Conservation (phyloP, 2,329 filamentous ascomycete genomes). For the Trichoderma brevicompactum region DNA sequence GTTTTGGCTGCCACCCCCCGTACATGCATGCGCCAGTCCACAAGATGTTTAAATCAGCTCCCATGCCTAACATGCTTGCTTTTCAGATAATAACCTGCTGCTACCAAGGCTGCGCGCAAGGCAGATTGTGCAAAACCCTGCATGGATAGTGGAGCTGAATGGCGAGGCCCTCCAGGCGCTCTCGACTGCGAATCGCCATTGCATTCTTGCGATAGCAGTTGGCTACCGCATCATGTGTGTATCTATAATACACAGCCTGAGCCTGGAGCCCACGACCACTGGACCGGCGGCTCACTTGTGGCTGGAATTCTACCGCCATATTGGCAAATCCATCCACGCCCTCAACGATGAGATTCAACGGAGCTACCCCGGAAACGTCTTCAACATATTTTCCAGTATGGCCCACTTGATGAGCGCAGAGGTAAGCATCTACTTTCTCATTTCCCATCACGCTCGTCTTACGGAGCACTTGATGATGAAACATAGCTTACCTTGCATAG, state of each 20-base stretch:
- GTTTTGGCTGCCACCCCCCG: background rate
- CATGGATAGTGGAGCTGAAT: slow-evolving; percentile 1
- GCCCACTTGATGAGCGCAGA: slow-evolving; percentile 26
- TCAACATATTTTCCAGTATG: slow-evolving; percentile 25
- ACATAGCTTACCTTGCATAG: slow-evolving; percentile 1
- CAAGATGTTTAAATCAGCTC: background rate
- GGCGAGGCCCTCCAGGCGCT: slow-evolving; percentile 15
- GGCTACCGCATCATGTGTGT: slow-evolving; percentile 27
- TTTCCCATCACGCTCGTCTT: background rate
- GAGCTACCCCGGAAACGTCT: slow-evolving; percentile 4
- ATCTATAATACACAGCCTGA: slow-evolving; percentile 15
- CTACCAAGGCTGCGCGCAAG: slow-evolving; percentile 14
- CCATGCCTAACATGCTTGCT: background rate
- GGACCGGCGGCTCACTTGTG: slow-evolving; percentile 23
- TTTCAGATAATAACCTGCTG: slow-evolving; percentile 16
- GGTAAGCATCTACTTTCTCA: background rate
- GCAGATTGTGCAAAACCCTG: slow-evolving; percentile 21
- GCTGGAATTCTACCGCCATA: slow-evolving; percentile 22
- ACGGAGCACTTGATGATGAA: background rate
- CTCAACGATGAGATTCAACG: slow-evolving; percentile 24
- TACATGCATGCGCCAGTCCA: background rate
- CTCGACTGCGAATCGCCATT: slow-evolving; percentile 14
- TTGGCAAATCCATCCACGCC: slow-evolving; percentile 11
- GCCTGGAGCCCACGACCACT: slow-evolving; percentile 9
- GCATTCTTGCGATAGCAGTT: slow-evolving; percentile 19